These are phyloP conservation scores for Ambrosia hybrid DNA, from an alignment of 140 eudicot species.

Conservation along the genomic window DNA sequence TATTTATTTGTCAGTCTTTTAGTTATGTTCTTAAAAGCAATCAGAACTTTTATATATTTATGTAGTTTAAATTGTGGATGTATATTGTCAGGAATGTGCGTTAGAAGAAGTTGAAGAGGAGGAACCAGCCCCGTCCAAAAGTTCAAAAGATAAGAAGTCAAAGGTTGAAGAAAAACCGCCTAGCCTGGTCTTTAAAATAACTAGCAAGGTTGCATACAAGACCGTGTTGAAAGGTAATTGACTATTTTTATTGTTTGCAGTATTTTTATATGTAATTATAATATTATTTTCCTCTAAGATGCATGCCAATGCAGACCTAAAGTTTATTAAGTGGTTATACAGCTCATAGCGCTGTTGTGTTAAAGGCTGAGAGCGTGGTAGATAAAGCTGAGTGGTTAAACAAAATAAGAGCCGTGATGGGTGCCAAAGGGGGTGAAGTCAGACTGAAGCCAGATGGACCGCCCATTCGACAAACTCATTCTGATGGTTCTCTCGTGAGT, in stretches of 20 bases:
- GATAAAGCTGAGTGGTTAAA: slow-evolving; percentile 92
- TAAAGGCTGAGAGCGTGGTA: slow-evolving; percentile 91
- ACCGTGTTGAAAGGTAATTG: slow-evolving; percentile 82
- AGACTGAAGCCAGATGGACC: slow-evolving; percentile 62
- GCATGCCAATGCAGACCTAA: slow-evolving; percentile 28
- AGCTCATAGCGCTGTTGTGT: slow-evolving; percentile 92
- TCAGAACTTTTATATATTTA: not conserved
- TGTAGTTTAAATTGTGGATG: slow-evolving; percentile 9
- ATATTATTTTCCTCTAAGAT: slow-evolving; percentile 5
- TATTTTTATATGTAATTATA: not conserved
- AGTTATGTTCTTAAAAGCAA: not conserved
- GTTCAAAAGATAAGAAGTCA: slow-evolving; percentile 94
- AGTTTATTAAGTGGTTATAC: slow-evolving; percentile 38
- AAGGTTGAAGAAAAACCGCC: slow-evolving; percentile 67
- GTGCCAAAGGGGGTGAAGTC: slow-evolving; percentile 77
- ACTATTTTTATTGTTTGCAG: not conserved
- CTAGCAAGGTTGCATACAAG: slow-evolving; percentile 89
- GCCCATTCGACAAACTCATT: slow-evolving; percentile 78
- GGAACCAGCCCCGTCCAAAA: slow-evolving; percentile 80
- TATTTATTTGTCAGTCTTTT: not conserved
- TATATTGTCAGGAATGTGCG: slow-evolving; percentile 66
- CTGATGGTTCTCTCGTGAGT: slow-evolving; percentile 97
- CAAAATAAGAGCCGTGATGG: slow-evolving; percentile 65
- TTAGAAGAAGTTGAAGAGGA: slow-evolving; percentile 86
- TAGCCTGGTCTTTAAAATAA: slow-evolving; percentile 74